Evolutionary conservation across 2,329 filamentous ascomycete species (phyloP), one percentile per base, ranked within the genome.

Genomic region (Scedosporium dehoogii): DNA sequence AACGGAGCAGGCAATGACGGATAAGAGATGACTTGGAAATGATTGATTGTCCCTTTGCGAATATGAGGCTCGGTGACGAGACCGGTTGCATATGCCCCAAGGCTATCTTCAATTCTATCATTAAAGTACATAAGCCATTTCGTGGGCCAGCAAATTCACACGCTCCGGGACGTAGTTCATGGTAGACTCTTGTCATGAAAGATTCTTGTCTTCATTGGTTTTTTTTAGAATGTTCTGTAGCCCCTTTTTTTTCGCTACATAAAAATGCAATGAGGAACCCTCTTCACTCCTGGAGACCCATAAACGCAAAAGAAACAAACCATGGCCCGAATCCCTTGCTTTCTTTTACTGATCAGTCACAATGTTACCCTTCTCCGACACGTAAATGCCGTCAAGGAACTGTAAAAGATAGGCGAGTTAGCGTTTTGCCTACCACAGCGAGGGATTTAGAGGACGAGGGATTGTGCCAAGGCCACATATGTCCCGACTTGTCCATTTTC

Each of bases 311-410:
- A 79, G 77, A 79, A 79, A 80, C 77, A 62, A 57, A 55, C 77
- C 75, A 74, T 71, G 64, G 65, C 66, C 67, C 65, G 64, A 70
- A 73, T 74, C 73, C 73, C 70, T 69, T 62, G 60, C 53, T 56
- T 68, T 69, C 66, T 77, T 76, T 71, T 84, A 78, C 69, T 87
- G n/a, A n/a, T n/a, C 87, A 75, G 91, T 89, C 71, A 85, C 83
- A 74, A 99, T 88, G 88, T 97, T 96, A 81, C 90, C 89, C 85
- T 91, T 90, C 90, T 99, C 94, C 77, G 92, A 97, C 75, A 99
- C 94, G 85, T 99, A 99, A 80, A 99, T 86, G 88, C 94, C 94
- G 84, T 99, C 96, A 86, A 99, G 88, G 90, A 99, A 99, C 91
- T 96, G 73, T 66, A 25, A 42, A 10, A n/a, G n/a, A 21, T 5